Conservation (phyloP, 768 basidiomycete genomes). For the Wakefieldia striispora region DNA sequence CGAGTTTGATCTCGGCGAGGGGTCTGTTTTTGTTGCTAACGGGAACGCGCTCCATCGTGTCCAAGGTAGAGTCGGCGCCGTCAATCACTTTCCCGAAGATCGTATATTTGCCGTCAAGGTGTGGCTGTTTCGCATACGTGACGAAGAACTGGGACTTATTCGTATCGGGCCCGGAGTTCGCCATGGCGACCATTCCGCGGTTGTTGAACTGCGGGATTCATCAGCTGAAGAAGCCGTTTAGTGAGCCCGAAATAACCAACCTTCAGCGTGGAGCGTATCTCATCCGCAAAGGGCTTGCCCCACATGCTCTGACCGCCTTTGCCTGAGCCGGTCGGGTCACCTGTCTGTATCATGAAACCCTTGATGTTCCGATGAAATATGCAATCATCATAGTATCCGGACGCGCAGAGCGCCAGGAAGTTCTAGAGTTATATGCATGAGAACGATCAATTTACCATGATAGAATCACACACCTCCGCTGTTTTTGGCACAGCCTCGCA, state of each 20-base stretch:
- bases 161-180: slow-evolving; percentile 90
- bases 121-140: slow-evolving; percentile 88
- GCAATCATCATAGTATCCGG: slow-evolving; percentile 80
- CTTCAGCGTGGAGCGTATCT: slow-evolving; percentile 92
- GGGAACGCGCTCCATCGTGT: slow-evolving; percentile 89
- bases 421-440: slow-evolving; percentile 52
- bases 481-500: slow-evolving; percentile 96
- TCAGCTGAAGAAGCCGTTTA: not conserved
- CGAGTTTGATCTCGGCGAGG: slow-evolving; percentile 78
- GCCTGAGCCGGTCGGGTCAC: slow-evolving; percentile 85
- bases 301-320: slow-evolving; percentile 98
- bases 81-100: slow-evolving; percentile 99
- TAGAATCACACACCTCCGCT: slow-evolving; percentile 66
- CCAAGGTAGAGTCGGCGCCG: slow-evolving; percentile 90
- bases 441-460: not conserved
- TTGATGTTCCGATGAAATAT: slow-evolving; percentile 95
- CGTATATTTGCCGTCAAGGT: slow-evolving; percentile 92
- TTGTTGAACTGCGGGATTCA: slow-evolving; percentile 75
- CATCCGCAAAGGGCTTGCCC: slow-evolving; percentile 89
- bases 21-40: slow-evolving; percentile 92
- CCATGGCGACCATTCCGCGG: slow-evolving; percentile 96
- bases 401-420: slow-evolving; percentile 91
- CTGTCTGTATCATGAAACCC: slow-evolving; percentile 94
- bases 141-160: slow-evolving; percentile 94
- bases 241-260: slow-evolving; percentile 37